Base-by-base conservation (phyloP, 192 early-diverging fungal genomes). In the Umbelopsis sp. region DNA sequence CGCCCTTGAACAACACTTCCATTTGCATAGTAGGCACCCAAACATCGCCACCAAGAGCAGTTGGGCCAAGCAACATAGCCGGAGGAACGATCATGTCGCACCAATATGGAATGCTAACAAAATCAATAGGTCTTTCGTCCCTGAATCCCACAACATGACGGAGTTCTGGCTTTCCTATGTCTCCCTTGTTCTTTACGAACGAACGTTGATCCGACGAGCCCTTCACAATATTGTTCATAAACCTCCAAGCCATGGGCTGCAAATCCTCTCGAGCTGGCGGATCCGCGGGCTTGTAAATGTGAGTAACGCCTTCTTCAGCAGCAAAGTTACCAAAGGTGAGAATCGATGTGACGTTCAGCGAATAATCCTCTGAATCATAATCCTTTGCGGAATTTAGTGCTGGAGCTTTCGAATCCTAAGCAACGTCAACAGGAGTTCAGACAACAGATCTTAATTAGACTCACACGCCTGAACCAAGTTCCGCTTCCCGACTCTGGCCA, bases 1-100 rank as follows among this genome's bases (percentile, higher is more conserved):
- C 49, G 4, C 45, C 30, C 25, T 78, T 78, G 47, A 78, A 78
- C 16, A 68, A 51, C 20, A 78, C 48, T 45, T 78, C 77, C 66
- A 78, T 46, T 25, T 78, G 77, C 77, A 78, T 78, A 8, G 77
- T 78, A 3, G 69, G 64, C 20, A 48, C 69, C 73, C 72, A 78
- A 10, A 74, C 30, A 2, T 44, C 51, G 8, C 69, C 69, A 44
- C 65, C 77, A 7, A 65, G 37, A 0, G 23, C 20, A 2, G 44
- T n/a, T 1, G 46, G 23, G 33, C 72, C 77, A 11, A 78, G 41
- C 6, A 71, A 27, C 20, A 46, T 35, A 2, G 73, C 49, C 20
- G 77, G 77, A 4, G 77, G 48, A n/a, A 70, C 25, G 2, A 74
- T 58, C 72, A 78, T 71, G 51, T 78, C 77, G 46, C 72, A 70